Percentiles rank a stretch among this genome's conserved stretches.
phyloP scores from a whole-genome alignment of 257 asterid species.

The Prunella vulgaris region DNA sequence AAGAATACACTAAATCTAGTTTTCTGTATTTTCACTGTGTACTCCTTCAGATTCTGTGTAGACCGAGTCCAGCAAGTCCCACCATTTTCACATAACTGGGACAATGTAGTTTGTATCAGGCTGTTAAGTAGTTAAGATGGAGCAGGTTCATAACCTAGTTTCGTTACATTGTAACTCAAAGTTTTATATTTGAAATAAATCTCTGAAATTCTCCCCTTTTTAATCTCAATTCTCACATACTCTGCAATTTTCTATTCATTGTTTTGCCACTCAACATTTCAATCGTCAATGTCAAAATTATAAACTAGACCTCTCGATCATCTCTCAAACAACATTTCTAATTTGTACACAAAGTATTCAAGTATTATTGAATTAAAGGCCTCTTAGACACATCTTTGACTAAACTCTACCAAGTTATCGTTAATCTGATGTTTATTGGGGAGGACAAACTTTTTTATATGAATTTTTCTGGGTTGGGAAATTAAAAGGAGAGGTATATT shows the following conservation, averaged over 20 bases:
- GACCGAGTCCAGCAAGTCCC: not conserved
- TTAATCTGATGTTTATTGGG: too few species aligned
- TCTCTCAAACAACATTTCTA: not conserved
- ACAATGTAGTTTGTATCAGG: too few species aligned
- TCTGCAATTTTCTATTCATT: too few species aligned
- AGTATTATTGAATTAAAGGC: not conserved
- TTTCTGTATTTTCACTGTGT: not conserved
- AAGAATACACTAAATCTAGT: not conserved
- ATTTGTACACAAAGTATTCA: not conserved
- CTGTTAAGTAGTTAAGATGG: not conserved
- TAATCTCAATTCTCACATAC: too few species aligned
- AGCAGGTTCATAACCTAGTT: not conserved
- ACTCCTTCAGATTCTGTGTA: not conserved
- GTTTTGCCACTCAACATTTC: too few species aligned
- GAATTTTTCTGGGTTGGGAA: too few species aligned
- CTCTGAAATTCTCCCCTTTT: too few species aligned
- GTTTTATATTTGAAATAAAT: too few species aligned
- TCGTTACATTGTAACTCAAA: too few species aligned
- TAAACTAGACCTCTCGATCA: not conserved
- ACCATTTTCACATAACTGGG: not conserved
- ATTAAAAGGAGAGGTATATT: too few species aligned
- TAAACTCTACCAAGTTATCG: not conserved
- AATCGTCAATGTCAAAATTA: not conserved
- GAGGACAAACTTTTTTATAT: too few species aligned
- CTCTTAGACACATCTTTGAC: not conserved